phyloP scores from a whole-genome alignment of 345 rosid genomes.

The Luvunga scandens region DNA sequence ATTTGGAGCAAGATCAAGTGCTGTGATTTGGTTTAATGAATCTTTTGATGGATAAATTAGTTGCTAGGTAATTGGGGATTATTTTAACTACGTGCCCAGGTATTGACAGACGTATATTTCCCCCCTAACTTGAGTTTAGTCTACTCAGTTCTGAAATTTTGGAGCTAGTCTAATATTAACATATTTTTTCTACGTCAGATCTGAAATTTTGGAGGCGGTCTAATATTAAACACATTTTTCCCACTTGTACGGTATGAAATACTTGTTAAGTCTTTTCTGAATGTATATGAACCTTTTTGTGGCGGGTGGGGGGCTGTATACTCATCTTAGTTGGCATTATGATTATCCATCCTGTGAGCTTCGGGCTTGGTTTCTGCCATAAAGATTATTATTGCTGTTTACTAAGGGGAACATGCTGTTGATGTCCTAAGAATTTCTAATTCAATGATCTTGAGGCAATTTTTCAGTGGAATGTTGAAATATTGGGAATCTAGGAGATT shows the following conservation, averaged over 20 bases:
- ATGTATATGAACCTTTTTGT: not conserved
- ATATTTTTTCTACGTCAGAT: too few relatives aligned
- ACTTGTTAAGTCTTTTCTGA: not conserved
- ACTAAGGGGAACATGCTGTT: not conserved
- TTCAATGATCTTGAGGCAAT: too few relatives aligned
- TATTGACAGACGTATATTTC: not conserved
- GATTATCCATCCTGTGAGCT: too few relatives aligned
- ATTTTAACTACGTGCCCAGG: not conserved
- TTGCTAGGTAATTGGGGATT: not conserved
- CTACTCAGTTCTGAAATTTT: not conserved
- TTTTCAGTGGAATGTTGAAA: too few relatives aligned
- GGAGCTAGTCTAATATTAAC: too few relatives aligned
- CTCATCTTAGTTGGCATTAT: too few relatives aligned
- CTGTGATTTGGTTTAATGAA: not conserved
- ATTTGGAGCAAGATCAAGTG: not conserved
- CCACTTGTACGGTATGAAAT: not conserved
- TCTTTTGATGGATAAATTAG: not conserved
- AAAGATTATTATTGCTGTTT: not conserved
- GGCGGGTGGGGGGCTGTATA: too few relatives aligned
- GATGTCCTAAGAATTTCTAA: not conserved
- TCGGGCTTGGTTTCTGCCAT: too few relatives aligned
- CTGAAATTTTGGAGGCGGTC: too few relatives aligned
- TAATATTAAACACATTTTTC: not conserved
- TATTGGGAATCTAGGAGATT: too few relatives aligned
- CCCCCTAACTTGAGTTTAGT: not conserved